Evolutionary conservation across 2,329 filamentous ascomycete genomes (phyloP).

Genomic region (Helotiales sp.): DNA sequence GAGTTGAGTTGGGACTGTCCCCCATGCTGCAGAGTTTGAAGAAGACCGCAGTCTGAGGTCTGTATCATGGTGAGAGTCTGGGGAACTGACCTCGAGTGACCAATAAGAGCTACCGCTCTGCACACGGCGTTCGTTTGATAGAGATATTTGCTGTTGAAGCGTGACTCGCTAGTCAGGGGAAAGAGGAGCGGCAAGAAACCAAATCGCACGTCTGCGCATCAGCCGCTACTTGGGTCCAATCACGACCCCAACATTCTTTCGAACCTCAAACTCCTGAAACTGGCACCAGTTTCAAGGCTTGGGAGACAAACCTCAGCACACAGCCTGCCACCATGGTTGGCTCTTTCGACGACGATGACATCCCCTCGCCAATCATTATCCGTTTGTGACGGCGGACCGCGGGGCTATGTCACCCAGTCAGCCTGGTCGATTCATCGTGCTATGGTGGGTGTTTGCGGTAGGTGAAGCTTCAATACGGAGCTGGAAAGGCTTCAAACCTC

Average conservation of each 20-base stretch:
- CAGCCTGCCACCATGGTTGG: slow-evolving; percentile 1
- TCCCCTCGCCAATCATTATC: not conserved
- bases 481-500: slow-evolving; percentile 4
- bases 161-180: not conserved
- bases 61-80: slow-evolving; percentile 1
- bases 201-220: not conserved
- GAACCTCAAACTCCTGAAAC: slow-evolving; percentile 13
- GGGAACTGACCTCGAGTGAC: not conserved
- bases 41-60: not conserved
- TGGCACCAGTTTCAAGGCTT: slow-evolving; percentile 15
- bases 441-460: not conserved
- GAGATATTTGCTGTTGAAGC: not conserved
- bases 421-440: not conserved
- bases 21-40: not conserved
- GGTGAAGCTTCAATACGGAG: not conserved
- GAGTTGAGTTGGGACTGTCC: not conserved
- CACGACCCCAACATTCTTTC: not conserved
- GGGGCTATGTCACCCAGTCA: not conserved
- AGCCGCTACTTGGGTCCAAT: slow-evolving; percentile 1
- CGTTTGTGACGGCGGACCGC: not conserved
- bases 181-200: not conserved
- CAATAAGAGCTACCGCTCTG: not conserved
- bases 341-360: not conserved
- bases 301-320: not conserved
- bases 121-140: not conserved